A percentile compares a stretch with the other conserved stretches of the same genome.
phyloP scores from a whole-genome alignment of 1,284 basidiomycete genomes.

The Cryptococcus depauperatus region DNA sequence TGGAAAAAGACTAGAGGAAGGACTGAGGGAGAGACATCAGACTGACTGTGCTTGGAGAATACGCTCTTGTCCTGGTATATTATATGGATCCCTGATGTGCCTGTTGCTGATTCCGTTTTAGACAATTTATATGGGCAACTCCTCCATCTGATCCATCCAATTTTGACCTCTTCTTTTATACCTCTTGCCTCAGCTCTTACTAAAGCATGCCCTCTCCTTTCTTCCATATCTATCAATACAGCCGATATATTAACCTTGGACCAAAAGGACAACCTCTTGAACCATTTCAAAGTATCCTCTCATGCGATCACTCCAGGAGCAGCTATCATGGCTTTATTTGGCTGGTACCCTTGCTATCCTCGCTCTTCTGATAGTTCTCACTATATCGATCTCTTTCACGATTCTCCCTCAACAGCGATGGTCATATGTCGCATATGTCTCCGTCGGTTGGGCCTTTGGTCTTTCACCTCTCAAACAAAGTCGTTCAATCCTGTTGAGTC shows the following conservation, averaged over 20 bases:
- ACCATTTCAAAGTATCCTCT: too few species aligned
- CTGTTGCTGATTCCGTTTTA: background rate
- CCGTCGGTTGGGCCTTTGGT: constrained; percentile 34
- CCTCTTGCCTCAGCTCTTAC: constrained; percentile 19
- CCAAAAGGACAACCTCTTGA: too few species aligned
- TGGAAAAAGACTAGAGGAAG: constrained; percentile 15
- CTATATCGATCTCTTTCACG: background rate
- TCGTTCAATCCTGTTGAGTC: constrained; percentile 24
- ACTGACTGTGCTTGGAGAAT: constrained; percentile 27
- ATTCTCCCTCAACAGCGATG: constrained; percentile 22
- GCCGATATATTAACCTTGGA: too few species aligned
- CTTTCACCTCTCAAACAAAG: constrained; percentile 11
- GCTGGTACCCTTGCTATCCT: constrained; percentile 35
- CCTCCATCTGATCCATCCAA: constrained; percentile 21
- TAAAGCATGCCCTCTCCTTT: constrained; percentile 9
- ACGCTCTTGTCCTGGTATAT: constrained; percentile 16
- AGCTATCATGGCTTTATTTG: constrained; percentile 27
- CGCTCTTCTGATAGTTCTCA: constrained; percentile 7
- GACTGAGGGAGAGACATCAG: constrained; percentile 17
- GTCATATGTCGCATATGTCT: constrained; percentile 30
- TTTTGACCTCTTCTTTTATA: constrained; percentile 16
- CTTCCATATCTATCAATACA: too few species aligned
- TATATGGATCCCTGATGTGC: background rate
- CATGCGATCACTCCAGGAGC: constrained; percentile 9
- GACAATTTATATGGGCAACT: constrained; percentile 18